Conservation (phyloP, 1,139 yeast genomes). For the Saccharomyces pastorianus region DNA sequence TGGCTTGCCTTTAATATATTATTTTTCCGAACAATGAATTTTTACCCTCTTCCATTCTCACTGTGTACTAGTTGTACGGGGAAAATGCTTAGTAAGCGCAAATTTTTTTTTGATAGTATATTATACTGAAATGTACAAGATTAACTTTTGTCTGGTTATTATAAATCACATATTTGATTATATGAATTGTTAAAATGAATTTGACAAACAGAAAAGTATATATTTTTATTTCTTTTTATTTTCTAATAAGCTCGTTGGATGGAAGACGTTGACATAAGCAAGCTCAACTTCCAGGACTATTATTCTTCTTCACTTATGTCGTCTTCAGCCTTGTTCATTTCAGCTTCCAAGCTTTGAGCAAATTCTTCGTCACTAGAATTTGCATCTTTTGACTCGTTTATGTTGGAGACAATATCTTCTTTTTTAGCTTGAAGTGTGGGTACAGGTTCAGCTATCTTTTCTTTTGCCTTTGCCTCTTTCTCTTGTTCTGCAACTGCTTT, state of each 20-base stretch:
- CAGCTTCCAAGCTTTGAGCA: conserved; percentile 29
- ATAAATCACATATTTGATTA: neutral
- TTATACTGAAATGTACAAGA: neutral
- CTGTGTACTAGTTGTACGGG: neutral
- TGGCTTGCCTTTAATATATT: neutral
- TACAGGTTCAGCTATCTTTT: neutral
- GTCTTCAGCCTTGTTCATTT: conserved; percentile 25
- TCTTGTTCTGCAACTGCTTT: neutral
- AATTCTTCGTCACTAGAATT: conserved; percentile 30
- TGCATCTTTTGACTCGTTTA: conserved; percentile 8
- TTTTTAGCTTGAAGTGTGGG: neutral
- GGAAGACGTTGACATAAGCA: neutral
- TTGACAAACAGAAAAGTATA: neutral
- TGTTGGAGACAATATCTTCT: neutral
- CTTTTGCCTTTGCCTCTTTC: neutral
- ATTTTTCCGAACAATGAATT: neutral
- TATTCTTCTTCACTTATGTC: conserved; percentile 27
- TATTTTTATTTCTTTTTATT: neutral
- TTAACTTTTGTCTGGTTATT: neutral
- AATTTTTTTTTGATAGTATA: neutral
- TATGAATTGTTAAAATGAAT: neutral
- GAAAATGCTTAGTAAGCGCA: neutral
- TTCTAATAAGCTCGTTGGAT: neutral
- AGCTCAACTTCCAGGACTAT: neutral
- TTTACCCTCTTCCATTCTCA: neutral